Evolutionary conservation across 2,329 filamentous ascomycete genomes (phyloP).

Genomic region (Hymenoscyphus salicellus): DNA sequence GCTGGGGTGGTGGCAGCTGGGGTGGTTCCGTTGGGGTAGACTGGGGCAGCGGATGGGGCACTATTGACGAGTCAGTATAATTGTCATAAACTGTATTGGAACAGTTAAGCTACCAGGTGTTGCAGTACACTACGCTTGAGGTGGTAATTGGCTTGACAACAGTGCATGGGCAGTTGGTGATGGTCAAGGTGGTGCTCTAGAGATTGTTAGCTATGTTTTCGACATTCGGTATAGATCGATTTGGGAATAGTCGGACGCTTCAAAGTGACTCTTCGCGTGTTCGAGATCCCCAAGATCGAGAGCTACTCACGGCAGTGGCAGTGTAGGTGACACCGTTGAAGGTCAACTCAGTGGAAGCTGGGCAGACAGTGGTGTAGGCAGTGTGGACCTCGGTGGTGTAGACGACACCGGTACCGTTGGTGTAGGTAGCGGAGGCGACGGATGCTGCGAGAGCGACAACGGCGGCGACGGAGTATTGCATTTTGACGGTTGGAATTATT

Average conservation of each 20-base stretch:
- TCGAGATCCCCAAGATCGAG: not conserved
- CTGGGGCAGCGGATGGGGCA: slow-evolving; percentile 22
- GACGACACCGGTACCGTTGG: slow-evolving; percentile 34
- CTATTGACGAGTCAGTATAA: slow-evolving; percentile 20
- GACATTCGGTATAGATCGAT: not conserved
- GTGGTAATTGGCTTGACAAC: slow-evolving; percentile 32
- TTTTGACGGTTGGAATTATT: slow-evolving; percentile 37
- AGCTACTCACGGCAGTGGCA: slow-evolving; percentile 44
- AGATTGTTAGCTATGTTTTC: slow-evolving; percentile 16
- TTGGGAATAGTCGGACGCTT: not conserved
- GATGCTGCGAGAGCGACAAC: slow-evolving; percentile 36
- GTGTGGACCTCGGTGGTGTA: slow-evolving; percentile 51
- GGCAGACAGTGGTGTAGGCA: slow-evolving; percentile 51
- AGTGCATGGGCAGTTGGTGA: slow-evolving; percentile 35
- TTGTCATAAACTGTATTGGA: slow-evolving; percentile 21
- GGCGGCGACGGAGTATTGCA: slow-evolving; percentile 39
- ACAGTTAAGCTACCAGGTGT: slow-evolving; percentile 47
- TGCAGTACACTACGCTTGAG: slow-evolving; percentile 41
- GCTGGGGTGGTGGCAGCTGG: slow-evolving; percentile 26
- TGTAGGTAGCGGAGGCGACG: slow-evolving; percentile 25
- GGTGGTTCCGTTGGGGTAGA: slow-evolving; percentile 25
- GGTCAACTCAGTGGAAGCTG: slow-evolving; percentile 46
- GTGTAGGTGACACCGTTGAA: slow-evolving; percentile 48
- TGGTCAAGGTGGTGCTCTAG: slow-evolving; percentile 32
- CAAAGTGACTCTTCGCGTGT: not conserved